Percentiles rank a stretch among this genome's conserved stretches.
These are phyloP conservation scores for Hymenoscyphus repandus DNA, from an alignment of 2,329 filamentous ascomycete species.

Conservation along the genomic window DNA sequence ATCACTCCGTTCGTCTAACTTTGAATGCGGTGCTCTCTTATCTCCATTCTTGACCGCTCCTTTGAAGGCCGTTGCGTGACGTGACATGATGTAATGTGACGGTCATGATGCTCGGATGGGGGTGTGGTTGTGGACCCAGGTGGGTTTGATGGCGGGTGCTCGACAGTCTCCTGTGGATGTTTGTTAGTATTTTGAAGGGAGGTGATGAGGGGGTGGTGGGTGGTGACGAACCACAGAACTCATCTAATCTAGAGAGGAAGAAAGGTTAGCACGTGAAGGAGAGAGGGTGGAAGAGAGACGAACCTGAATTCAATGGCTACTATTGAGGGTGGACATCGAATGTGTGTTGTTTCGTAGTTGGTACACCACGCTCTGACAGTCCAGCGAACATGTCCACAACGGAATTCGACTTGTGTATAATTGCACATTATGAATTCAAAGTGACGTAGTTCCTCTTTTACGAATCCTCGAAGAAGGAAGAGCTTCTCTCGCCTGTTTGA, in stretches of 20 bases:
- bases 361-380: constrained; percentile 51
- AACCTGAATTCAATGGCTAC: constrained; percentile 31
- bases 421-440: constrained; percentile 44
- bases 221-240: constrained; percentile 25
- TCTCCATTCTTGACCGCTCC: no score
- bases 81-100: no score
- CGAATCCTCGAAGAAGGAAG: not conserved
- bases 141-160: constrained; percentile 18
- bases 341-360: constrained; percentile 44
- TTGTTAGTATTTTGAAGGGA: constrained; percentile 1
- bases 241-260: constrained; percentile 22
- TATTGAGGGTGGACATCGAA: constrained; percentile 49
- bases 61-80: no score
- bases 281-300: constrained; percentile 4
- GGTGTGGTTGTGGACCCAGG: constrained; percentile 17
- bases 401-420: constrained; percentile 53
- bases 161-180: constrained; percentile 22
- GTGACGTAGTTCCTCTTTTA: not conserved
- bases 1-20: not conserved
- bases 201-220: not conserved
- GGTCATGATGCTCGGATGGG: no score
- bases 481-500: not conserved
- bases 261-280: constrained; percentile 1
- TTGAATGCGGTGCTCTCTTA: no score
- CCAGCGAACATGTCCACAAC: constrained; percentile 49